Percentiles rank a stretch among this genome's conserved stretches.
These are phyloP conservation scores for Neurospora sp. DNA, from an alignment of 495 filamentous ascomycete genomes.

Conservation along the genomic window DNA sequence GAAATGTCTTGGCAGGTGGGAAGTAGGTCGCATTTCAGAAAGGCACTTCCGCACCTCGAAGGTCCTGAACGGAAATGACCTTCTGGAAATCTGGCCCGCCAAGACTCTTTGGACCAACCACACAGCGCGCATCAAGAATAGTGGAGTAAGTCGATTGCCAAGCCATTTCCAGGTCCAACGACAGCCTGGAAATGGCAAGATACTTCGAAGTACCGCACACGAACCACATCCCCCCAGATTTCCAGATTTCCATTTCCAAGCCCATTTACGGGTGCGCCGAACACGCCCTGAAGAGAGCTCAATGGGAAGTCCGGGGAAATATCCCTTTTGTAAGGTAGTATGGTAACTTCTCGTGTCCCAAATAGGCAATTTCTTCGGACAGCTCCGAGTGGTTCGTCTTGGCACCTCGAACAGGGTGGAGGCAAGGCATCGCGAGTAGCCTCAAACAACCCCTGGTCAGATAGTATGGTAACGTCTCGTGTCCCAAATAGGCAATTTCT, in stretches of 20 bases:
- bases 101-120: neutral
- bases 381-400: neutral
- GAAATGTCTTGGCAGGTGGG: neutral
- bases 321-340: neutral
- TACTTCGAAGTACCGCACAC: neutral
- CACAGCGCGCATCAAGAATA: neutral
- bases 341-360: neutral
- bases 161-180: too few relatives aligned
- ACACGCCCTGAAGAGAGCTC: neutral
- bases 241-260: neutral
- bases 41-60: neutral
- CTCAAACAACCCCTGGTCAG: neutral
- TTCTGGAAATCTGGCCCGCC: neutral
- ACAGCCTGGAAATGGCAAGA: too few relatives aligned
- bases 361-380: neutral
- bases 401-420: neutral
- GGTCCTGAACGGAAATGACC: neutral
- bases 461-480: neutral
- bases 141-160: neutral
- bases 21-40: neutral
- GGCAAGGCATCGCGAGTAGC: neutral
- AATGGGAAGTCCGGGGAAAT: neutral
- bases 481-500: neutral
- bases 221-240: neutral
- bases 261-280: neutral